These are phyloP conservation scores for Neofusicoccum sp. DNA, from an alignment of 2,329 filamentous ascomycete species.

Conservation along the genomic window DNA sequence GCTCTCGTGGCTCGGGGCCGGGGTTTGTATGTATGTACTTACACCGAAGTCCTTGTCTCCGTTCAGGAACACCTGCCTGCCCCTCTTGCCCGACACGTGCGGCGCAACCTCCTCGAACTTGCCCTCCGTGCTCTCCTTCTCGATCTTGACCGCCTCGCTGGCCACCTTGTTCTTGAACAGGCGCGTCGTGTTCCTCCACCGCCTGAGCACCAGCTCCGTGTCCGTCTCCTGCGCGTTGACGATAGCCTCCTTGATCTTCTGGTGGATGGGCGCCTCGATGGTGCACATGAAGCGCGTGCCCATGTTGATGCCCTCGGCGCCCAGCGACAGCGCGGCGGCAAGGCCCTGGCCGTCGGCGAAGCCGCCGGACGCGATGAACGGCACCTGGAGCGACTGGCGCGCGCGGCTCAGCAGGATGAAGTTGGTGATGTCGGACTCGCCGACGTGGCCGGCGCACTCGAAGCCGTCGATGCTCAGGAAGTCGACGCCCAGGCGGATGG, in stretches of 20 bases:
- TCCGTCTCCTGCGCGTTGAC: constrained; percentile 86
- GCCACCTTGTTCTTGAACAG: constrained; percentile 90
- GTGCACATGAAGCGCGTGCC: constrained; percentile 98
- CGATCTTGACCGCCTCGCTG: constrained; percentile 74
- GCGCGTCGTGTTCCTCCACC: constrained; percentile 90
- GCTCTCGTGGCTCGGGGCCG: no score
- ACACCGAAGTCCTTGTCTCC: constrained; percentile 89
- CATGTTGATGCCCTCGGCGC: constrained; percentile 97
- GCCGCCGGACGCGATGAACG: constrained; percentile 93
- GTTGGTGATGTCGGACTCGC: constrained; percentile 84
- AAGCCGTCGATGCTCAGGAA: constrained; percentile 97
- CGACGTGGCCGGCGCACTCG: constrained; percentile 90
- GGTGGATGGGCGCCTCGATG: constrained; percentile 85
- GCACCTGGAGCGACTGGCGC: constrained; percentile 76
- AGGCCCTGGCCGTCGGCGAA: constrained; percentile 94
- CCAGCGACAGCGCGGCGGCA: constrained; percentile 83
- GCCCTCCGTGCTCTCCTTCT: constrained; percentile 76
- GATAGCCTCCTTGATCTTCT: constrained; percentile 91
- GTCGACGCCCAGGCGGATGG: constrained; percentile 91
- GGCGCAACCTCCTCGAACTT: constrained; percentile 88
- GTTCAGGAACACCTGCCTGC: constrained; percentile 85
- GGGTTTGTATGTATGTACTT: constrained; percentile 52
- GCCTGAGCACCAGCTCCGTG: constrained; percentile 79
- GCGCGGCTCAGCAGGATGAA: constrained; percentile 84
- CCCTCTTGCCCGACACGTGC: constrained; percentile 85